A percentile compares a stretch with the other conserved stretches of the same genome.
phyloP scores from a whole-genome alignment of 2,329 filamentous ascomycete genomes.

The Xylariaceae sp. region DNA sequence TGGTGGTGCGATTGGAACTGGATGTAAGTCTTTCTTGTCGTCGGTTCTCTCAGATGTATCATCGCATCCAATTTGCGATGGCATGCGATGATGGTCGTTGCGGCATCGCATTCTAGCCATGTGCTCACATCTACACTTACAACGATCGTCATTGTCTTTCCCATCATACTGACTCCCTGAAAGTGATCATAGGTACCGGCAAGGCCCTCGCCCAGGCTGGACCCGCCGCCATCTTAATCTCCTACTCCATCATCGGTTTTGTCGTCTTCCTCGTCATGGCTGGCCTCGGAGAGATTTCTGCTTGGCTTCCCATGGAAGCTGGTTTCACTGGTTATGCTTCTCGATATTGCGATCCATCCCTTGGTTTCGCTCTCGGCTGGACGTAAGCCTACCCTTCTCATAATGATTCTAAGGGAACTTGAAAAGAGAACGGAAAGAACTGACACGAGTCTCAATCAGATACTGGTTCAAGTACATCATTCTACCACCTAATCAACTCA shows the following conservation, averaged over 20 bases:
- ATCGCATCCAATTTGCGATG: background rate
- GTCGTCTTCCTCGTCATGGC: constrained; percentile 79
- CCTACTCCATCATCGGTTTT: constrained; percentile 63
- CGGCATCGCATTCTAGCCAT: background rate
- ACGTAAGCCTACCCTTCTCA: constrained; percentile 42
- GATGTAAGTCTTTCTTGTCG: constrained; percentile 33
- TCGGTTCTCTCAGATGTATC: too few relatives aligned
- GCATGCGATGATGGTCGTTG: background rate
- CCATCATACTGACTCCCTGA: background rate
- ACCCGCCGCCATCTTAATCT: constrained; percentile 65
- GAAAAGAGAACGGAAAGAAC: background rate
- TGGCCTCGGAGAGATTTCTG: constrained; percentile 76
- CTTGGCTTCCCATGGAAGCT: constrained; percentile 71
- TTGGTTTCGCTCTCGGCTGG: constrained; percentile 74
- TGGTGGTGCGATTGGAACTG: constrained; percentile 69
- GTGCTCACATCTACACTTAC: too few relatives aligned
- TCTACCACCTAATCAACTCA: constrained; percentile 78
- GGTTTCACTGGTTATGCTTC: constrained; percentile 79
- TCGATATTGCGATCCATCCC: constrained; percentile 72
- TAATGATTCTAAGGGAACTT: background rate
- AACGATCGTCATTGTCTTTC: too few relatives aligned
- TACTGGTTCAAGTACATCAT: constrained; percentile 79
- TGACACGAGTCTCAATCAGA: constrained; percentile 29
- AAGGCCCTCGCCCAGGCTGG: constrained; percentile 49
- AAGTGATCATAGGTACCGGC: constrained; percentile 63